Base-by-base conservation (phyloP, 352 stramenopile genomes). In the Phytophthora gonapodyides region DNA sequence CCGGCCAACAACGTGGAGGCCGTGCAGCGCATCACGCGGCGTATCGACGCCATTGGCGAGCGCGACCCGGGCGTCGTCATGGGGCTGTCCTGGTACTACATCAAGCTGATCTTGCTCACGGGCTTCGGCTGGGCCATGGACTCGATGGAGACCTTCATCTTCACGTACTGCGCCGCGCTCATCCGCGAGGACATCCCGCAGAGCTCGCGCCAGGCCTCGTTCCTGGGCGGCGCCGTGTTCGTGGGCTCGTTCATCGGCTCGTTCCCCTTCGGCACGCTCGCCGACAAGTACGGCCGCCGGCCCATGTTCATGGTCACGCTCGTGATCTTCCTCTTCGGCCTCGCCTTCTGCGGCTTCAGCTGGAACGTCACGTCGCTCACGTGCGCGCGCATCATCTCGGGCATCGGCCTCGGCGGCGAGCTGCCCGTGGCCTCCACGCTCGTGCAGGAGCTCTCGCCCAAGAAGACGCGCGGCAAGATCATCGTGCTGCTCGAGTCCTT, bases 51-150 rank as follows among this genome's bases (percentile, higher is more conserved):
- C 35, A 79, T 91, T 33, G 80, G 80, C 15, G 77, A 87, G 64
- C 75, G 76, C 49, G 55, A 78, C 57, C 46, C 46, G 16, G 74
- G 77, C 40, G 35, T 86, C 31, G 55, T 75, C 56, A 73, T 88
- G 51, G 76, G 80, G 0, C 76, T 92, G 33, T 89, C 80, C 47
- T 85, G 68, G 71, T 89, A 76, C 61, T 90, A 92, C 69, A 81
- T 85, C 50, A 70, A 70, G 34, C 67, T 92, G 30, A 85, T 90
- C 56, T 52, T 87, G 36, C 68, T 90, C 31, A 80, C 80, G 15
- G 83, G 83, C 34, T 51, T 90, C 34, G 75, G 77, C 51, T 92
- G 83, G 83, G 83, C 83, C 46, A 85, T 92, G 63, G 75, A 92
- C 61, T 80, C 83, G 38, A 88, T 88, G 76, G 80, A 90, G 64